phyloP scores from a whole-genome alignment of 2,329 filamentous ascomycete species.

The Ceratocystis papillata region DNA sequence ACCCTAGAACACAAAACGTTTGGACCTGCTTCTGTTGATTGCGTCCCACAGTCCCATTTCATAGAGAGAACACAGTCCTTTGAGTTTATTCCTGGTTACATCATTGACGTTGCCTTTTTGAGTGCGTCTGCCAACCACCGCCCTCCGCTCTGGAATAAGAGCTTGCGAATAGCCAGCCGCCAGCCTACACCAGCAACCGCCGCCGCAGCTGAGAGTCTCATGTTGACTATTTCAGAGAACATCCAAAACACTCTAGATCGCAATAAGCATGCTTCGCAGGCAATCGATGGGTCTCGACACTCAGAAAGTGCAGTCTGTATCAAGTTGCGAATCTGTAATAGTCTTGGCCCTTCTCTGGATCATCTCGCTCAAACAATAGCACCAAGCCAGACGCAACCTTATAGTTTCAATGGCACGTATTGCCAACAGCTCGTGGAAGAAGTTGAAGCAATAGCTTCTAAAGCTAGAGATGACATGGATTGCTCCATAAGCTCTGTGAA shows the following conservation, averaged over 20 bases:
- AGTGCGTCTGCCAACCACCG: conserved; percentile 34
- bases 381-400: conserved; percentile 39
- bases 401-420: conserved; percentile 34
- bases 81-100: conserved; percentile 41
- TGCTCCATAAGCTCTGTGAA: conserved; percentile 34
- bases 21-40: conserved; percentile 38
- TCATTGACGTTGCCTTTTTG: conserved; percentile 38
- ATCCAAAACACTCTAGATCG: conserved; percentile 35
- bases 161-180: conserved; percentile 37
- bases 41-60: conserved; percentile 39
- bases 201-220: conserved; percentile 37
- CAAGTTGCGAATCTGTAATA: conserved; percentile 39
- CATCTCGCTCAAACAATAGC: conserved; percentile 37
- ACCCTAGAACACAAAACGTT: conserved; percentile 35
- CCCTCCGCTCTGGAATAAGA: conserved; percentile 33
- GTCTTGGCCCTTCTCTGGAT: conserved; percentile 39
- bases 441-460: conserved; percentile 33
- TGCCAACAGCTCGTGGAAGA: conserved; percentile 37
- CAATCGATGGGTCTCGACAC: conserved; percentile 25
- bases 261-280: conserved; percentile 30
- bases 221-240: conserved; percentile 37
- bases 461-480: conserved; percentile 36
- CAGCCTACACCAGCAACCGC: conserved; percentile 41
- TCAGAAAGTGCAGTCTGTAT: conserved; percentile 39
- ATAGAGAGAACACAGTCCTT: conserved; percentile 38